Base-by-base conservation (phyloP, 441 rosid species). In the Cnidoscolus chayamansa region DNA sequence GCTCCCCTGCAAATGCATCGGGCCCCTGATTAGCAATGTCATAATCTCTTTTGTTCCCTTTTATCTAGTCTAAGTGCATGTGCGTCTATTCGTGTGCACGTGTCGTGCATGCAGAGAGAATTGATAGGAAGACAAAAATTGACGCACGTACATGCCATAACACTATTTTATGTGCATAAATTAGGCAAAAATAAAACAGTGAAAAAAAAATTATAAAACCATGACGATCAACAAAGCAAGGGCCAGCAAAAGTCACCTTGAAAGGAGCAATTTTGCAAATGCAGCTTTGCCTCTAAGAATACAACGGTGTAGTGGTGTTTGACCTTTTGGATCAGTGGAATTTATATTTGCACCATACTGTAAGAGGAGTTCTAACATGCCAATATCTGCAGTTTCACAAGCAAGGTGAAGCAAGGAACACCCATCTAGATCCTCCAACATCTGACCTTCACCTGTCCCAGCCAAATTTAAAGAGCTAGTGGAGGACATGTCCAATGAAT, bases 281-380 rank as follows among this genome's bases (percentile, higher is more conserved):
- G 78, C 80, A 32, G 86, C 82, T 82, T 76, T 88, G 82, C 98
- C 95, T 81, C 80, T 76, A 70, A 79, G 74, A 73, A 89, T 83
- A 78, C 95, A 87, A 49, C 81, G 90, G 73, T 94, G 97, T 66
- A 96, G 84, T 3, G 98, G 98, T 4, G 85, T 86, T 70, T 89
- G 93, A 74, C 98, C 97, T 78, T 80, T 86, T 56, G 93, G 86
- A 83, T 90, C 97, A 4, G 76, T 77, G 58, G 93, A 83, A 77
- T 94, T 90, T 75, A 89, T 84, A 79, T 87, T 88, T 55, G 99
- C 97, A 74, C 99, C 98, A 61, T 92, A 96, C 74, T 94, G 99
- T 51, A 96, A 79, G 48, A 96, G 91, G 79, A 96, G 96, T 84
- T 96, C 99, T n/a, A 94, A 80, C 99, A 96, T 93, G 76, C 98